Conservation (phyloP, 78 protist species). For the Chrysochromulina tobinii region DNA sequence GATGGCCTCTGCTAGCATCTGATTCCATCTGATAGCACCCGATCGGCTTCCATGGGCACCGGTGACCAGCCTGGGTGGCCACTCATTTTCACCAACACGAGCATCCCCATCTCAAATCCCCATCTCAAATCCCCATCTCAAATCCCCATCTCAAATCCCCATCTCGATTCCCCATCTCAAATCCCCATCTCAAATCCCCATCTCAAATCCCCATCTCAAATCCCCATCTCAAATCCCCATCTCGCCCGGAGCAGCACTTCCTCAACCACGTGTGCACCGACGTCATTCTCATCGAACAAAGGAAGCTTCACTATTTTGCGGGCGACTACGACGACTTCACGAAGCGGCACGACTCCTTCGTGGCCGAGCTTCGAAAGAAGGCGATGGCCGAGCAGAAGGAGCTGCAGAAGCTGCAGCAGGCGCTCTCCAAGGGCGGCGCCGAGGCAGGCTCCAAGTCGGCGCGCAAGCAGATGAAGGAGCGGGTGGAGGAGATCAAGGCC, state of each 20-base stretch:
- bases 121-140: no score
- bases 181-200: no score
- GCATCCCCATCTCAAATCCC: no score
- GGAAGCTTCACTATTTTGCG: background rate
- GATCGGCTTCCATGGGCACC: no score
- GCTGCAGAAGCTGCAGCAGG: background rate
- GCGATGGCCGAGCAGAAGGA: background rate
- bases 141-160: no score
- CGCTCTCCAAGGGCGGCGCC: constrained; percentile 63
- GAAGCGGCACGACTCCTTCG: background rate
- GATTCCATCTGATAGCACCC: no score
- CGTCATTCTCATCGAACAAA: constrained; percentile 15
- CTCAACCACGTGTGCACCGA: constrained; percentile 73
- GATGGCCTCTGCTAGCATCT: no score
- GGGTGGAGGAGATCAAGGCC: background rate
- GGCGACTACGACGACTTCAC: constrained; percentile 30
- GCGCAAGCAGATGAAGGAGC: constrained; percentile 19
- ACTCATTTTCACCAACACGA: no score
- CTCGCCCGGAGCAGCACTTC: constrained; percentile 61
- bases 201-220: no score
- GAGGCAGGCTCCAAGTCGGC: constrained; percentile 44
- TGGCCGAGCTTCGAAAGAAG: background rate
- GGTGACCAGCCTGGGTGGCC: no score
- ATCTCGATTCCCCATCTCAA: no score
- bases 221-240: no score